phyloP scores from a whole-genome alignment of 2,329 filamentous ascomycete genomes.

The Calonectria leucothoes region DNA sequence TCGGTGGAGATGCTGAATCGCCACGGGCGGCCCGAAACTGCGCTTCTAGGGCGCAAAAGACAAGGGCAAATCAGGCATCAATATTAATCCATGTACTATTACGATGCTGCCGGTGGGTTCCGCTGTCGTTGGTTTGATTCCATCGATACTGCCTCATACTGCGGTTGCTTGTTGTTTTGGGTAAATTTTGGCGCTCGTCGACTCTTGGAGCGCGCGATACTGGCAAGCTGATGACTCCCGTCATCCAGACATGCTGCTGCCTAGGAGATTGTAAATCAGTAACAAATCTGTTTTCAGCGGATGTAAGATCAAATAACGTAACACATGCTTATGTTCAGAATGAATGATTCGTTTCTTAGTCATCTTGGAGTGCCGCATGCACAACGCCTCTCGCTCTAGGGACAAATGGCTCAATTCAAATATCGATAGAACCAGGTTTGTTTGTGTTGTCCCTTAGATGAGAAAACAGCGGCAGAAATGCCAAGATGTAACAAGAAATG shows the following conservation, averaged over 20 bases:
- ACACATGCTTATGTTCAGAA: background rate
- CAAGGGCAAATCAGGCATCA: too few species aligned
- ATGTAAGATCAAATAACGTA: background rate
- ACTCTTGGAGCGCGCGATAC: background rate
- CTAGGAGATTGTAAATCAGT: background rate
- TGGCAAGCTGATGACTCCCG: background rate
- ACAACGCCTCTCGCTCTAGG: background rate
- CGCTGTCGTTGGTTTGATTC: background rate
- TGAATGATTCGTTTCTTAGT: background rate
- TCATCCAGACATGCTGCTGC: background rate
- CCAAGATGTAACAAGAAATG: too few species aligned
- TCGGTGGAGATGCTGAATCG: too few species aligned
- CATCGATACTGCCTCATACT: background rate
- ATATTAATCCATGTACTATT: background rate
- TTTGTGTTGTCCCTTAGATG: background rate
- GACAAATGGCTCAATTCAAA: background rate
- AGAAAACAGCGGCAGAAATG: background rate
- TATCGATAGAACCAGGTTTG: background rate
- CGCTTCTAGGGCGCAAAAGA: background rate
- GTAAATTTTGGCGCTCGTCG: too few species aligned
- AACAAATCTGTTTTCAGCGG: background rate
- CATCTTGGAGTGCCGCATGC: background rate
- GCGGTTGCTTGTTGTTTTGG: too few species aligned
- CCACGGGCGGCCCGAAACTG: background rate
- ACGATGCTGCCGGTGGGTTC: background rate